phyloP scores from a whole-genome alignment of 2,329 filamentous ascomycete genomes.

The Leptoxyphium fumago region DNA sequence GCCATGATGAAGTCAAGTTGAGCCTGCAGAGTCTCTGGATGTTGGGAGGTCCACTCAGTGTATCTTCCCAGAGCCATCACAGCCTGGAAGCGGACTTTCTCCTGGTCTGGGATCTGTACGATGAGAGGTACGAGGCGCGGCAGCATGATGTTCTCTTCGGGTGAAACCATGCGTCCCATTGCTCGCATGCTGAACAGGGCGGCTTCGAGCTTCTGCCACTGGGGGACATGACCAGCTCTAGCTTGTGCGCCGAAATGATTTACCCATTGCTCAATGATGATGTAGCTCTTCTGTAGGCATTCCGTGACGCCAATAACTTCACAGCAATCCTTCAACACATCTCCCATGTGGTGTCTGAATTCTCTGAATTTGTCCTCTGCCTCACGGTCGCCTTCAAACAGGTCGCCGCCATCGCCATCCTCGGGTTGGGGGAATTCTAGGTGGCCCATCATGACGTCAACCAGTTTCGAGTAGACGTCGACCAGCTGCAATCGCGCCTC shows the following conservation, averaged over 20 bases:
- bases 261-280: conserved; percentile 79
- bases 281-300: conserved; percentile 77
- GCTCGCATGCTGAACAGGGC: conserved; percentile 90
- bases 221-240: conserved; percentile 59
- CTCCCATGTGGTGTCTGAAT: conserved; percentile 93
- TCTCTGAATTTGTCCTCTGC: conserved; percentile 94
- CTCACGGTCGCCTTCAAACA: conserved; percentile 92
- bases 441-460: conserved; percentile 85
- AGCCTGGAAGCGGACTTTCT: conserved; percentile 95
- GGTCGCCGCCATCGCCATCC: conserved; percentile 56
- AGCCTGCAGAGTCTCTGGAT: conserved; percentile 79
- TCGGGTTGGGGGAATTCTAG: conserved; percentile 75
- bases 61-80: conserved; percentile 96
- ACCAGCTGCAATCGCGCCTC: conserved; percentile 62
- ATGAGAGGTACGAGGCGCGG: conserved; percentile 86
- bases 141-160: conserved; percentile 72
- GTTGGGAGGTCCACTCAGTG: conserved; percentile 92
- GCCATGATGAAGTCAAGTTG: conserved; percentile 94
- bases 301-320: conserved; percentile 89
- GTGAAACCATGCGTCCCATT: conserved; percentile 90
- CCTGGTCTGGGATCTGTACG: conserved; percentile 85
- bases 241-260: conserved; percentile 64
- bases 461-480: conserved; percentile 74
- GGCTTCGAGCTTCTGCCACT: conserved; percentile 94
- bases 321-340: conserved; percentile 92